Evolutionary conservation across 495 filamentous ascomycete genomes (phyloP), one percentile per base, ranked within the genome.

Genomic region (Annulohypoxylon nitens): DNA sequence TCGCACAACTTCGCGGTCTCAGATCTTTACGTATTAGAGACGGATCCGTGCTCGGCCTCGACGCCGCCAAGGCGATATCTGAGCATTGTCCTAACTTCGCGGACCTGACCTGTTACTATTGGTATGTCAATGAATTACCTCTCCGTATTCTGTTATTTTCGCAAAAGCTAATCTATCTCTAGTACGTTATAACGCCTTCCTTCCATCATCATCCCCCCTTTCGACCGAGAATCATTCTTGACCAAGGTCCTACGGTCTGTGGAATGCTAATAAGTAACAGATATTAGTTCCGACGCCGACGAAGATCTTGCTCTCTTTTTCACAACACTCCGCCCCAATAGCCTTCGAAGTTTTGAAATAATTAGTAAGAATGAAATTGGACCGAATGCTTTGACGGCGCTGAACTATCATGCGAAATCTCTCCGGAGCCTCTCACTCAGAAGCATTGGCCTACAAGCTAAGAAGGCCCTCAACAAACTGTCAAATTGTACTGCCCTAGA

Each of bases 71-170:
- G 8, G 82, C 86, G n/a, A 86, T 95, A 34, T 76, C 80, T 14
- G 68, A 83, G 41, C 81, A 87, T 73, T 95, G 91, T 66, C 88
- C 86, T 2, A 73, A 84, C 9, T 91, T 95, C 71, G 83, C 86
- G 47, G 81, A 86, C 34, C 74, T 95, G 18, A 86, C 82, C 20
- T 88, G 91, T 59, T 90, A 83, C 64, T 78, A 70, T 47, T 82
- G 71, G 70, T 73, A 68, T 11, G 63, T 61, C 12, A 45, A 5
- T 10, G 1, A 25, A 30, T n/a, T n/a, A n/a, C 6, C 4, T 9
- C 7, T 7, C 10, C 2, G 12, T 33, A 25, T 26, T 54, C 7
- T n/a, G 25, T 33, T 54, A 8, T 54, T 54, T 34, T 6, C 6
- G 18, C 10, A 18, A 43, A 20, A 4, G 36, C 70, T 72, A 64